Evolutionary conservation across 768 basidiomycete genomes (phyloP), one percentile per base, ranked within the genome.

Genomic region (Lenzites betulinus): DNA sequence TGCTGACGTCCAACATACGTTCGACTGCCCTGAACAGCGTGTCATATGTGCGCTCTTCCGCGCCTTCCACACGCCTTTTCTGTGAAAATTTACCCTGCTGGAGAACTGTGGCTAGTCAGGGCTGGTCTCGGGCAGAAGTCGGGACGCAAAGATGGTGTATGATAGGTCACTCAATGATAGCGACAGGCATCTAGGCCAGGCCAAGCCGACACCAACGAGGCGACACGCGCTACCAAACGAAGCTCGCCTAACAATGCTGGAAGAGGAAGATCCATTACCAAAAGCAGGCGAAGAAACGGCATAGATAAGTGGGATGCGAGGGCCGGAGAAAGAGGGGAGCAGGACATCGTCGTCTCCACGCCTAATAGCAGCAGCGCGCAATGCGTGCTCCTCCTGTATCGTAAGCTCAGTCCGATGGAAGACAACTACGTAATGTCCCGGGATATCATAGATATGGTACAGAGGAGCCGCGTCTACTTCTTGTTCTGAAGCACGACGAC

Each of bases 401-500:
- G 30, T 22, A 30, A 61, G 26, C 43, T 41, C 53, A 55, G 54
- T 51, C 53, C 39, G 48, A 20, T 22, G 28, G 56, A 49, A 20
- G 23, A 39, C 39, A 56, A 35, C 49, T 56, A 58, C 53, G 44
- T 28, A 44, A 39, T 59, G 57, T 59, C 62, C 57, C 58, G 36
- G 54, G 51, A 62, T 49, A 64, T 49, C 26, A 38, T 35, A 59
- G 49, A 28, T 43, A 63, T 57, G 50, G 25, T 53, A 59, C 54
- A 54, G 30, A 5, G 46, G 23, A 30, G 39, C 41, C 48, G 20
- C 48, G 66, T 66, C 47, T 80, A 79, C 53, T 75, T 71, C 46
- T 70, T 76, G 65, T 80, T 77, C 50, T 79, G 70, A 28, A 77
- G 74, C 26, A 88, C 80, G 33, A 86, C 78, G 6, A 82, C 86